Evolutionary conservation across 2,329 filamentous ascomycete genomes (phyloP).

Genomic region (Dothistroma septosporum): DNA sequence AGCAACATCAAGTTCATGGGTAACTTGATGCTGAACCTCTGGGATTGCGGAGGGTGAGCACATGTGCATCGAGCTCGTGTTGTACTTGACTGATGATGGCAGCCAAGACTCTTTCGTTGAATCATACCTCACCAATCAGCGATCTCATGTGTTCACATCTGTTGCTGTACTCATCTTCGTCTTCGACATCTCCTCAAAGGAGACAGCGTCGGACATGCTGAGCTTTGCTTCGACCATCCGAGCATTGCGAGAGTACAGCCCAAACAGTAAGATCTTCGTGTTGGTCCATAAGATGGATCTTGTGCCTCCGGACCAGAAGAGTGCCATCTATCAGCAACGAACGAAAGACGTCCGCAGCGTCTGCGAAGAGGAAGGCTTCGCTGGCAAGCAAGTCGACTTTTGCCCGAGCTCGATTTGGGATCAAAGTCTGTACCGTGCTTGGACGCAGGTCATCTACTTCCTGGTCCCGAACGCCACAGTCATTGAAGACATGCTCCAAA

Average conservation of each 20-base stretch:
- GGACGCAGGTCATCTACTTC: constrained; percentile 97
- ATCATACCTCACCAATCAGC: constrained; percentile 93
- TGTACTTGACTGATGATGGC: constrained; percentile 19
- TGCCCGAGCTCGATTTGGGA: constrained; percentile 99
- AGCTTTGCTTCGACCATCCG: constrained; percentile 89
- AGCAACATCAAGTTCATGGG: constrained; percentile 99
- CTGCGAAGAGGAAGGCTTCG: constrained; percentile 59
- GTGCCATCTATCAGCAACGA: constrained; percentile 79
- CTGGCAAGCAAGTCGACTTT: constrained; percentile 61
- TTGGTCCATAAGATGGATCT: constrained; percentile 99
- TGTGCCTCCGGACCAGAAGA: constrained; percentile 73
- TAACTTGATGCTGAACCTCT: constrained; percentile 93
- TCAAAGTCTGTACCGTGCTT: constrained; percentile 94
- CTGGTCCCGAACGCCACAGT: constrained; percentile 88
- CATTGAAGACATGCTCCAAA: constrained; percentile 80
- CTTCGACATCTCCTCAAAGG: constrained; percentile 95
- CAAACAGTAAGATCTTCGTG: constrained; percentile 79
- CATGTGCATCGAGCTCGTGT: not conserved
- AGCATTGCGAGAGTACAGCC: constrained; percentile 81
- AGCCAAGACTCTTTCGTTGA: constrained; percentile 98
- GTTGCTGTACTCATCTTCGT: constrained; percentile 98
- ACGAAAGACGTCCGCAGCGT: constrained; percentile 72
- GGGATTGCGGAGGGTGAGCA: constrained; percentile 87
- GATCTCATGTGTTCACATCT: constrained; percentile 92
- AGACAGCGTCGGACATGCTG: constrained; percentile 86